Evolutionary conservation across 176 grass and related monocot species (phyloP).

Genomic region (Rhynchospora breviuscula): DNA sequence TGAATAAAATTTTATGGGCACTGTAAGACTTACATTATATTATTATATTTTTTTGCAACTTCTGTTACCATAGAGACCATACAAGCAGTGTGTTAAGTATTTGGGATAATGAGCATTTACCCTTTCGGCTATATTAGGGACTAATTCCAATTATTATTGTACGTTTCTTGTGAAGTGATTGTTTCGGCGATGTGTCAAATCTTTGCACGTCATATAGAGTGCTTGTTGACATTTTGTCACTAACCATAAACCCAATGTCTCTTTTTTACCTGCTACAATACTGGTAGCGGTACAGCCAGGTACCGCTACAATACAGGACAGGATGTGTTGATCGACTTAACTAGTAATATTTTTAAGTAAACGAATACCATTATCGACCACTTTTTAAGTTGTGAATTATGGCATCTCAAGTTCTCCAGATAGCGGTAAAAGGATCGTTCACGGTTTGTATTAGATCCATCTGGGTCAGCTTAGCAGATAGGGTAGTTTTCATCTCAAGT

Average conservation of each 20-base stretch:
- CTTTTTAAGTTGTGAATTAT: neutral
- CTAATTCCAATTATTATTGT: no score
- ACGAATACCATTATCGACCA: neutral
- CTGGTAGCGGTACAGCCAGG: neutral
- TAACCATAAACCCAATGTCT: no score
- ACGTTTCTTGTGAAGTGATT: no score
- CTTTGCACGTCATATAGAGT: no score
- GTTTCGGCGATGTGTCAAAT: no score
- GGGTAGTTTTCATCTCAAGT: no score
- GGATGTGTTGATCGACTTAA: neutral
- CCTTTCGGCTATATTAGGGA: no score
- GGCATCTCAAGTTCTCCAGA: neutral
- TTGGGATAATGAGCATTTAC: no score
- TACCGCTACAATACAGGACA: no score
- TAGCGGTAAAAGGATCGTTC: neutral
- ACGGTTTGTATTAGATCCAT: neutral
- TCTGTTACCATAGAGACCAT: neutral
- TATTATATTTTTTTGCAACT: neutral
- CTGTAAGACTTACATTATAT: neutral
- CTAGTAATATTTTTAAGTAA: neutral
- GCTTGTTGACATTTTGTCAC: no score
- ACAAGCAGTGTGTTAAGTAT: neutral
- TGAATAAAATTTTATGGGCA: neutral
- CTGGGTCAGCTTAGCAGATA: no score
- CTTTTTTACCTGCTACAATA: no score